These are phyloP conservation scores for Rhodotorula toruloides DNA, from an alignment of 768 basidiomycete genomes.

Conservation along the genomic window DNA sequence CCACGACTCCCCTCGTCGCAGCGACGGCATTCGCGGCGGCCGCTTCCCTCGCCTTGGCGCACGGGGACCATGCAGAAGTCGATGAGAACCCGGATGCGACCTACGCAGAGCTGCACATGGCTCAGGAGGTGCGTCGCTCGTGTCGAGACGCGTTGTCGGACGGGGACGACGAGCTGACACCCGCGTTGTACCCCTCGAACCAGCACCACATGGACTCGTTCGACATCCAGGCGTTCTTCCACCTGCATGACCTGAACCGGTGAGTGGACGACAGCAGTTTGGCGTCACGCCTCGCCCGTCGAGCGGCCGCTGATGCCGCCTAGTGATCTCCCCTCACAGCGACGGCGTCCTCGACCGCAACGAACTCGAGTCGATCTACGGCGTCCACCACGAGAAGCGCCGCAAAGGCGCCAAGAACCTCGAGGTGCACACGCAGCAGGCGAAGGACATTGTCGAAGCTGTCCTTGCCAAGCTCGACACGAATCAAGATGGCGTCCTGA, in stretches of 20 bases:
- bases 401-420: constrained; percentile 29
- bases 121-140: constrained; percentile 78
- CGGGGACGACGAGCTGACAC: background rate
- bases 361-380: constrained; percentile 93
- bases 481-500: constrained; percentile 64
- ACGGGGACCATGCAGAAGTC: constrained; percentile 60
- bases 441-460: constrained; percentile 62
- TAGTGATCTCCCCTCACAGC: constrained; percentile 46
- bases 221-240: constrained; percentile 71
- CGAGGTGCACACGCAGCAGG: constrained; percentile 39
- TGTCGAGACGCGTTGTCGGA: background rate
- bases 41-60: constrained; percentile 52
- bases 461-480: constrained; percentile 69
- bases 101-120: constrained; percentile 89
- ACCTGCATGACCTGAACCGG: constrained; percentile 84
- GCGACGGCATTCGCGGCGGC: background rate
- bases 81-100: constrained; percentile 59
- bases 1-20: background rate
- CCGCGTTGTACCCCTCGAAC: background rate
- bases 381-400: constrained; percentile 55
- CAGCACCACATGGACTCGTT: constrained; percentile 49
- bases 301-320: background rate
- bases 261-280: background rate
- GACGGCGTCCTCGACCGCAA: constrained; percentile 76
- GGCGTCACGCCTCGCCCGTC: too few species aligned